These are phyloP conservation scores for Yamadazyma kitorensis DNA, from an alignment of 805 yeast species.

Conservation along the genomic window DNA sequence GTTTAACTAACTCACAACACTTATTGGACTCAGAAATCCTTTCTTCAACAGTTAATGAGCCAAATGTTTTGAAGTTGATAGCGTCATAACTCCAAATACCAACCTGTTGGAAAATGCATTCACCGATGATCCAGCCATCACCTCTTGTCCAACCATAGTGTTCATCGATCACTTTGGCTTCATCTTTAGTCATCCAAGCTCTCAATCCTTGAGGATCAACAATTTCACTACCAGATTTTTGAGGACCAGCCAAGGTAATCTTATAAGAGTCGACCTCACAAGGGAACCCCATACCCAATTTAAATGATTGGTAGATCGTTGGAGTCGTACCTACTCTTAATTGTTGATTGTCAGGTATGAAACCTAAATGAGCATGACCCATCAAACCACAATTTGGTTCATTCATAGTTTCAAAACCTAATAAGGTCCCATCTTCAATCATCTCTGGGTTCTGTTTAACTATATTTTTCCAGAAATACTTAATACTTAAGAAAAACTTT, in stretches of 20 bases:
- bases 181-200: slow-evolving; percentile 65
- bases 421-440: slow-evolving; percentile 44
- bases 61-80: slow-evolving; percentile 19
- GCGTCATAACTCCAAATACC: slow-evolving; percentile 65
- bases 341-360: slow-evolving; percentile 58
- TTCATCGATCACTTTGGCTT: slow-evolving; percentile 44
- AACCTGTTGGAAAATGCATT: slow-evolving; percentile 77
- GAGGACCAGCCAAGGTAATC: slow-evolving; percentile 75
- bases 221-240: slow-evolving; percentile 50
- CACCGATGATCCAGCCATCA: slow-evolving; percentile 64
- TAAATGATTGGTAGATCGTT: slow-evolving; percentile 69
- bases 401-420: slow-evolving; percentile 84
- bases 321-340: slow-evolving; percentile 81
- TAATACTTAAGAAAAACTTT: slow-evolving; percentile 56
- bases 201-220: slow-evolving; percentile 65
- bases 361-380: slow-evolving; percentile 56
- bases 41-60: slow-evolving; percentile 26
- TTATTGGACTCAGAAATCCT: slow-evolving; percentile 15
- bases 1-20: slow-evolving; percentile 25
- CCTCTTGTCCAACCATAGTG: slow-evolving; percentile 71
- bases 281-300: slow-evolving; percentile 75
- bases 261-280: slow-evolving; percentile 67
- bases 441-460: slow-evolving; percentile 26
- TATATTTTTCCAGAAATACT: slow-evolving; percentile 30
- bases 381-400: slow-evolving; percentile 81